Percentiles rank a stretch among this genome's conserved stretches.
These are phyloP conservation scores for Tricholoma hemisulphureum DNA, from an alignment of 768 basidiomycete genomes.

Conservation along the genomic window DNA sequence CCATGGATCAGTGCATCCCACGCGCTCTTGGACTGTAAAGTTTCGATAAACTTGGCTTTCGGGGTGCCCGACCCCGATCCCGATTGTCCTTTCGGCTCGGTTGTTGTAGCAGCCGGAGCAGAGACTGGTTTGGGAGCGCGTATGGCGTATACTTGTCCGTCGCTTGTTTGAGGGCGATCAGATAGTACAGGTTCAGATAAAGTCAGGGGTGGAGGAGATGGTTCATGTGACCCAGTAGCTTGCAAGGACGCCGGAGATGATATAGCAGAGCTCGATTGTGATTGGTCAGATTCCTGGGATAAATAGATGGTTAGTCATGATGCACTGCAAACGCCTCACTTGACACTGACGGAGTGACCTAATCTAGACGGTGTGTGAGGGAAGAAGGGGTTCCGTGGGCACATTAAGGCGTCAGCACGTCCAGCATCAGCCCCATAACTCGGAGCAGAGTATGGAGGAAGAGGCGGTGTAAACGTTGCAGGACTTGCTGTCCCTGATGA, in stretches of 20 bases:
- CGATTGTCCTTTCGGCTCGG: background rate
- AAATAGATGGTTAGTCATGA: conserved; percentile 4
- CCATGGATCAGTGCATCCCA: conserved; percentile 72
- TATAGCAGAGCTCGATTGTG: conserved; percentile 9
- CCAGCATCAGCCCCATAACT: conserved; percentile 21
- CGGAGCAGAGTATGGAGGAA: conserved; percentile 23
- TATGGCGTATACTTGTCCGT: conserved; percentile 3
- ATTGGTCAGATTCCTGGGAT: conserved; percentile 14
- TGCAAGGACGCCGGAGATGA: conserved; percentile 10
- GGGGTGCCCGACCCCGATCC: conserved; percentile 30
- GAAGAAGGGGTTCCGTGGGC: conserved; percentile 22
- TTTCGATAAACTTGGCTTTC: conserved; percentile 52
- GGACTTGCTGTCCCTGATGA: conserved; percentile 54
- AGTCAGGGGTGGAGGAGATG: conserved; percentile 8
- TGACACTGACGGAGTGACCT: conserved; percentile 18
- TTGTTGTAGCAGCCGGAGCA: conserved; percentile 3
- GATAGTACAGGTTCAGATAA: conserved; percentile 13
- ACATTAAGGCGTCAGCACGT: conserved; percentile 28
- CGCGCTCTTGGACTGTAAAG: conserved; percentile 58
- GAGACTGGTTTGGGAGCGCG: conserved; percentile 17
- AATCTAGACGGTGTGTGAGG: conserved; percentile 23
- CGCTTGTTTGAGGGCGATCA: background rate
- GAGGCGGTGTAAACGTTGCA: conserved; percentile 34
- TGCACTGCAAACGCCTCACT: background rate
- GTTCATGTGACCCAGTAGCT: conserved; percentile 10